Base-by-base conservation (phyloP, 2,329 filamentous ascomycete genomes). In the Chaetomium strumarium region DNA sequence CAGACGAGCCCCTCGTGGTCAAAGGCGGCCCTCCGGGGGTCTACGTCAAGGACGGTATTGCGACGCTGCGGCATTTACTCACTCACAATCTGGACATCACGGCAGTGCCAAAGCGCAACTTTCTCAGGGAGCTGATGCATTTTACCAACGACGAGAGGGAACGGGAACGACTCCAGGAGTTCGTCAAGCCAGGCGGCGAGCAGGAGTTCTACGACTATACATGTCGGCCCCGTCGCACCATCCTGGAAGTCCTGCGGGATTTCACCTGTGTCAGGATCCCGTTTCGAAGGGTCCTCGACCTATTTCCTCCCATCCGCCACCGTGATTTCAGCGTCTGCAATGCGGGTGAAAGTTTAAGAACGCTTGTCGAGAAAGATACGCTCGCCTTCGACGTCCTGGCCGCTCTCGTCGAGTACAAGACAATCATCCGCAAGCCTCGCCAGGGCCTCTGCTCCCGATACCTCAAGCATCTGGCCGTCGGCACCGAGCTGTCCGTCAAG, bases 121-220 rank as follows among this genome's bases (percentile, higher is more conserved):
- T 99, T 72, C 90, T 99, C 64, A 78, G 85, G 12, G 77, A 83
- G 17, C 81, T 96, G 51, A 81, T 86, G 0, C 83, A 90, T 66
- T 90, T 90, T 63, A 87, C 90, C 2, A 70, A 74, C 0, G 80
- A 95, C 62, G 67, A 73, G 2, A 82, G 83, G 62, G 92, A 99
- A 63, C 83, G 82, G 61, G 86, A 93, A 56, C 83, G 92, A 2
- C 79, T 99, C 0, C 69, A 86, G 9, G 93, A 99, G 65, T 93
- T 99, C 62, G 84, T 84, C 1, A 80, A 86, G 62, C 83, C 89
- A 0, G 79, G 86, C 42, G 88, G 85, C 62, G 81, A 92, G 6
- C 90, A 97, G 61, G 93, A 99, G 62, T 85, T 96, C 51, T 97
- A 89, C 72, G 92, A 99, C 70, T 99, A 99, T 66, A 93, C 93